Base-by-base conservation (phyloP, 306 rosid genomes). In the Fragaria ananassa region DNA sequence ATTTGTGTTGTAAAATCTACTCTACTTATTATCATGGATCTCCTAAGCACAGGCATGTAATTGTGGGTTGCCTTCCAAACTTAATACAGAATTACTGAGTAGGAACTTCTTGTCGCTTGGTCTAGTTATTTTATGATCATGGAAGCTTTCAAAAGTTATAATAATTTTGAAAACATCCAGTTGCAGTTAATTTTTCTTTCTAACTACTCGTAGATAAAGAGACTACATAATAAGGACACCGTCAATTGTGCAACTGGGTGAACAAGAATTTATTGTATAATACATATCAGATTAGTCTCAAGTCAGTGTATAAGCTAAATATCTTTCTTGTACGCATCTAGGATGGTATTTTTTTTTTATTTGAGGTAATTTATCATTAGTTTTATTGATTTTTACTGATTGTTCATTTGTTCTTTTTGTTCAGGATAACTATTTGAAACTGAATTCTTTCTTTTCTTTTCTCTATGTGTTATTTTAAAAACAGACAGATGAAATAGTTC, bases 401-500 rank as follows among this genome's bases (percentile, higher is more conserved):
- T 42, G 46, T 9, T 42, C 46, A 10, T 42, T 69, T 5, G n/a
- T 46, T 46, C 31, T 25, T 50, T 8, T 17, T 23, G 5, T 71
- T 71, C 29, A 50, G 34, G 69, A 47, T 31, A 70, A 27, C 10
- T 17, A 31, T 29, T 71, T 11, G 2, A 19, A 34, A 71, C 17
- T 65, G n/a, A 34, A n/a, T 53, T 72, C 35, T 31, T 4, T 41
- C 4, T 58, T n/a, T 3, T 46, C 6, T 44, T 70, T n/a, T 53
- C 8, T 11, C 0, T 54, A 9, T 56, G 68, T 70, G 61, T 42
- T 72, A 66, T 74, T 54, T 63, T 73, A 56, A 85, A 78, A 69
- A 82, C 88, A 95, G 98, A 92, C 97, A 21, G 93, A 91, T 75
- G 98, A 95, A 85, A 95, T 95, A 77, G 74, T 81, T 71, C 84